Percentiles rank a stretch among this genome's conserved stretches.
Conservation (phyloP, 179 eudicot species). For the Silene vulgaris region DNA sequence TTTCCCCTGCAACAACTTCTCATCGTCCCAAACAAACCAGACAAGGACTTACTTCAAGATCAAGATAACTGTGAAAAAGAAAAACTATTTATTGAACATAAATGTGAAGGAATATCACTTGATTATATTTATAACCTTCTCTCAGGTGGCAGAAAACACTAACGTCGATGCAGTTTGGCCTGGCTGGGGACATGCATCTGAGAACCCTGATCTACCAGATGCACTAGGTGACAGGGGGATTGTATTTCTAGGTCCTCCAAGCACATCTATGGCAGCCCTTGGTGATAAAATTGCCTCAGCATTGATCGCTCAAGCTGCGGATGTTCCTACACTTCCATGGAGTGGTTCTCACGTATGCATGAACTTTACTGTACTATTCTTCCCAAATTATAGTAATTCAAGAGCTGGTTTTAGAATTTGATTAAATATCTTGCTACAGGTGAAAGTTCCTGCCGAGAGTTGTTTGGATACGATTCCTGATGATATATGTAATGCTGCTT, state of each 20-base stretch:
- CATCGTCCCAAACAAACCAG: neutral
- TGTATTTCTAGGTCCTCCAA: slow-evolving; percentile 89
- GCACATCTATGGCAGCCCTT: slow-evolving; percentile 85
- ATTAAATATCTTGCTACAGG: slow-evolving; percentile 35
- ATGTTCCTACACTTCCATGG: slow-evolving; percentile 98
- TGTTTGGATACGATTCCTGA: slow-evolving; percentile 78
- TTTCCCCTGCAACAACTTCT: neutral
- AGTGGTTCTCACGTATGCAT: slow-evolving; percentile 90
- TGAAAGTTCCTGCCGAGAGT: slow-evolving; percentile 75
- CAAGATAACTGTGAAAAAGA: neutral
- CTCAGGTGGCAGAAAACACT: slow-evolving; percentile 86
- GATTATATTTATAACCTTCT: slow-evolving; percentile 9
- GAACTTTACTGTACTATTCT: slow-evolving; percentile 12
- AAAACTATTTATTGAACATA: neutral
- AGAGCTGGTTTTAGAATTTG: neutral
- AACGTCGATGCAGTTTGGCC: slow-evolving; percentile 99
- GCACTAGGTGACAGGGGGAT: slow-evolving; percentile 81
- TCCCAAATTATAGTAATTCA: neutral
- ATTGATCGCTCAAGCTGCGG: slow-evolving; percentile 97
- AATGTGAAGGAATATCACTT: neutral
- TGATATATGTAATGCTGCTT: slow-evolving; percentile 74
- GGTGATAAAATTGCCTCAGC: slow-evolving; percentile 99
- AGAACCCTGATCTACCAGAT: slow-evolving; percentile 96
- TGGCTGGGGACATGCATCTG: slow-evolving; percentile 99
- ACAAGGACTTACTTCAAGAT: neutral